Evolutionary conservation across 805 yeast genomes (phyloP), one percentile per base, ranked within the genome.

Genomic region (Middelhovenomyces tepae): DNA sequence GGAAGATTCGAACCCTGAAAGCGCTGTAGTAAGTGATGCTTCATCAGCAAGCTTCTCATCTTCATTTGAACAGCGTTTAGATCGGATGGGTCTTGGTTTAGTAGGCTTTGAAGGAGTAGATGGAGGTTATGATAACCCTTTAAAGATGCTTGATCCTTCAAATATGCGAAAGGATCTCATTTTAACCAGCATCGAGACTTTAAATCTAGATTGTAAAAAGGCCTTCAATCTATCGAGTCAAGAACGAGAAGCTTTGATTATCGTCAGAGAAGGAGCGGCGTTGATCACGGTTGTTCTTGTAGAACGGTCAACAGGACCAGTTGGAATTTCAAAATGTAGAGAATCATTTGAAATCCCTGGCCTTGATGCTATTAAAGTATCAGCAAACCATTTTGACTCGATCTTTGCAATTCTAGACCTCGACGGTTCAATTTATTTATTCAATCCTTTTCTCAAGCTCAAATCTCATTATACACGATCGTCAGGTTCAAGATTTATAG

Each of bases 91-190:
- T n/a, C n/a, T n/a, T n/a, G n/a, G n/a, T n/a, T n/a, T n/a, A n/a
- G n/a, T n/a, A n/a, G n/a, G n/a, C n/a, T n/a, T n/a, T n/a, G n/a
- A n/a, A n/a, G n/a, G n/a, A n/a, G n/a, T n/a, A n/a, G n/a, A n/a
- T n/a, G n/a, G n/a, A n/a, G n/a, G n/a, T n/a, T n/a, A n/a, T n/a
- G n/a, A n/a, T n/a, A n/a, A n/a, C n/a, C n/a, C n/a, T n/a, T n/a
- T n/a, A n/a, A n/a, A n/a, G n/a, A n/a, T n/a, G n/a, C n/a, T n/a
- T n/a, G n/a, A n/a, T n/a, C n/a, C 59, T 16, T 21, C 14, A 4
- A 43, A 51, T 4, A 51, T 72, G 15, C 59, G 74, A 24, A 82
- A 79, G 44, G 94, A 84, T 51, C 67, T 78, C 46, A 75, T 78
- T n/a, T 57, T 83, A 39, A 73, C 86, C 0, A 71, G 69, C n/a